Percentiles rank a stretch among this genome's conserved stretches.
phyloP scores from a whole-genome alignment of 495 filamentous ascomycete species.

The Physcia stellaris region DNA sequence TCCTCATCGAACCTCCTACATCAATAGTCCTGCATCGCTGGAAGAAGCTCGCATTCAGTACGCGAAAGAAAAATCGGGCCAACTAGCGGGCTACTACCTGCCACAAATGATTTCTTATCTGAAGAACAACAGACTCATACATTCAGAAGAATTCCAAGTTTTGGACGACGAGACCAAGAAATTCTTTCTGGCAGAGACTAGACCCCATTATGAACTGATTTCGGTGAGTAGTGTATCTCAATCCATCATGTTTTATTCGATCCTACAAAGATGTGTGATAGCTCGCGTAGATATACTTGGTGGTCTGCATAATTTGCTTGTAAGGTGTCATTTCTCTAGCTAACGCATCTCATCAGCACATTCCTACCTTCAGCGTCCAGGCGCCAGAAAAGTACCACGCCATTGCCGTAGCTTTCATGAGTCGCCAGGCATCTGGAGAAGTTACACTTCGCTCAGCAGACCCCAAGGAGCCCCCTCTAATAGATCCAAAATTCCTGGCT shows the following conservation, averaged over 20 bases:
- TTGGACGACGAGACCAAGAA: constrained; percentile 26
- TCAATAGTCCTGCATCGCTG: constrained; percentile 18
- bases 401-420: constrained; percentile 19
- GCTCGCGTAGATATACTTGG: no score
- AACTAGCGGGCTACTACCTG: constrained; percentile 24
- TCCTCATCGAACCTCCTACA: constrained; percentile 13
- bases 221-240: constrained; percentile 10
- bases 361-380: constrained; percentile 48
- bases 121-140: constrained; percentile 30
- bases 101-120: constrained; percentile 39
- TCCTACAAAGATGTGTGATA: no score
- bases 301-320: no score
- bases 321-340: no score
- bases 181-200: constrained; percentile 27
- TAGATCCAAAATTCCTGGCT: constrained; percentile 42
- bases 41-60: constrained; percentile 33
- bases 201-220: constrained; percentile 34
- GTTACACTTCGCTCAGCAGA: constrained; percentile 41
- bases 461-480: constrained; percentile 35
- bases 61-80: constrained; percentile 30
- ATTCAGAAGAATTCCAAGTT: constrained; percentile 28
- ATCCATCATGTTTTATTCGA: no score
- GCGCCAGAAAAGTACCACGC: constrained; percentile 14
- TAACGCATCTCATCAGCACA: no score
- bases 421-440: constrained; percentile 28